These are phyloP conservation scores for Calonectria pseudoreteaudii DNA, from an alignment of 2,329 filamentous ascomycete genomes.

Conservation along the genomic window DNA sequence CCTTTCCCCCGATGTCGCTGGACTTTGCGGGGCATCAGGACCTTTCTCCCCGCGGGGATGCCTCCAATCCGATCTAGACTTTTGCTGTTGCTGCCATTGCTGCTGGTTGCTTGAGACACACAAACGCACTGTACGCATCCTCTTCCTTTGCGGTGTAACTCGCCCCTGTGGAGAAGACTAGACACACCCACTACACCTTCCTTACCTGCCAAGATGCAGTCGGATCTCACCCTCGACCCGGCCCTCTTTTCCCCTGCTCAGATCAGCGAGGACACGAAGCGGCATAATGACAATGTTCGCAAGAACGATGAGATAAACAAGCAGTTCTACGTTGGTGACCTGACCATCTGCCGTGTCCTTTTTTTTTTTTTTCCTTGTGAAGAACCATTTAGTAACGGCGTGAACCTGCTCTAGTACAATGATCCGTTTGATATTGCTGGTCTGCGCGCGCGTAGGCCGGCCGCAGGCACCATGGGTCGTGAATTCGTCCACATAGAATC, in stretches of 20 bases:
- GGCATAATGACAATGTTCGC: not conserved
- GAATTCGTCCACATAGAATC: slow-evolving; percentile 8
- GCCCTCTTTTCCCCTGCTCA: not conserved
- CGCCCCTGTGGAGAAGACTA: not conserved
- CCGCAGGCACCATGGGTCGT: not conserved
- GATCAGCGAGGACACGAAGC: slow-evolving; percentile 1
- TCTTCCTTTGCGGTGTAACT: not conserved
- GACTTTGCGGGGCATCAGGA: not conserved
- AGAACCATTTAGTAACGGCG: not conserved
- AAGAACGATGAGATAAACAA: slow-evolving; percentile 7
- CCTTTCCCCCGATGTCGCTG: not conserved
- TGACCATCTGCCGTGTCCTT: not conserved
- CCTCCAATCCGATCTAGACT: not conserved
- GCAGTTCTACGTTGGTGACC: slow-evolving; percentile 1
- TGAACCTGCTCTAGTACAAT: not conserved
- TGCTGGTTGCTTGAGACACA: not conserved
- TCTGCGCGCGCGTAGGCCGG: not conserved
- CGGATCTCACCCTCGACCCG: slow-evolving; percentile 9
- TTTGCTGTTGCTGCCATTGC: not conserved
- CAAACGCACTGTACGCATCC: not conserved
- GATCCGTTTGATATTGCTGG: not conserved
- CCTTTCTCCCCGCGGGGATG: not conserved
- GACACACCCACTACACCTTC: not conserved
- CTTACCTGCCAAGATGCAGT: slow-evolving; percentile 4
- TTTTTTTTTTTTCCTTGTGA: too few relatives aligned